phyloP scores from a whole-genome alignment of 345 rosid genomes.

The Hypericum perforatum region DNA sequence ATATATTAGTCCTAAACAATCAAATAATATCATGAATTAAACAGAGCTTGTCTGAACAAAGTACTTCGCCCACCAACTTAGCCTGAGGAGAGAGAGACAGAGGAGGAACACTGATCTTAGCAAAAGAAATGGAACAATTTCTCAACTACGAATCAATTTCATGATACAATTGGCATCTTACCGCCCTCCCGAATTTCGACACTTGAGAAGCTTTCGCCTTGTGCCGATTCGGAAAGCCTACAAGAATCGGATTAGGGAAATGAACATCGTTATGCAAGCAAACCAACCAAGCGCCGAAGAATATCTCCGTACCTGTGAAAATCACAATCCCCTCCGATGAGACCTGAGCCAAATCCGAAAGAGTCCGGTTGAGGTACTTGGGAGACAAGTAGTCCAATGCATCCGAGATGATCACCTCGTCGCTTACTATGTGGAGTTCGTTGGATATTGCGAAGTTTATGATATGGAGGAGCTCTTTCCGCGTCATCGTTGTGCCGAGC shows the following conservation, averaged over 20 bases:
- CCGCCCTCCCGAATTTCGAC: conserved; percentile 23
- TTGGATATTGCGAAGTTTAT: conserved; percentile 15
- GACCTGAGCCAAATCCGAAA: conserved; percentile 83
- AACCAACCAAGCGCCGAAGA: not conserved
- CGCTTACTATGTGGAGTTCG: conserved; percentile 19
- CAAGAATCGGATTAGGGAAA: not conserved
- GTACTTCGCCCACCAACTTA: conserved; percentile 65
- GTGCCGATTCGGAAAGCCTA: conserved; percentile 21
- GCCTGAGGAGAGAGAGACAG: conserved; percentile 29
- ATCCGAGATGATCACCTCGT: conserved; percentile 74
- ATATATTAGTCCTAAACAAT: no score
- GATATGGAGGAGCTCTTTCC: conserved; percentile 12
- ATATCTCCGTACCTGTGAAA: conserved; percentile 52
- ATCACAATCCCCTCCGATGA: conserved; percentile 66
- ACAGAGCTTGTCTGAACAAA: conserved; percentile 34
- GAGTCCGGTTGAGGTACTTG: conserved; percentile 82
- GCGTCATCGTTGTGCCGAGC: conserved; percentile 18
- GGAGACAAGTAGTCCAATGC: conserved; percentile 90
- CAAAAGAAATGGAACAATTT: no score
- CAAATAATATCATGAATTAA: no score
- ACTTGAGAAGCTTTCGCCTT: conserved; percentile 15
- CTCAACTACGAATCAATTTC: no score
- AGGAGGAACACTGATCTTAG: no score
- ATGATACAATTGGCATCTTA: not conserved
- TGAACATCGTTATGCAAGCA: conserved; percentile 7